These are phyloP conservation scores for Eucalyptus urophylla DNA, from an alignment of 345 rosid species.

Conservation along the genomic window DNA sequence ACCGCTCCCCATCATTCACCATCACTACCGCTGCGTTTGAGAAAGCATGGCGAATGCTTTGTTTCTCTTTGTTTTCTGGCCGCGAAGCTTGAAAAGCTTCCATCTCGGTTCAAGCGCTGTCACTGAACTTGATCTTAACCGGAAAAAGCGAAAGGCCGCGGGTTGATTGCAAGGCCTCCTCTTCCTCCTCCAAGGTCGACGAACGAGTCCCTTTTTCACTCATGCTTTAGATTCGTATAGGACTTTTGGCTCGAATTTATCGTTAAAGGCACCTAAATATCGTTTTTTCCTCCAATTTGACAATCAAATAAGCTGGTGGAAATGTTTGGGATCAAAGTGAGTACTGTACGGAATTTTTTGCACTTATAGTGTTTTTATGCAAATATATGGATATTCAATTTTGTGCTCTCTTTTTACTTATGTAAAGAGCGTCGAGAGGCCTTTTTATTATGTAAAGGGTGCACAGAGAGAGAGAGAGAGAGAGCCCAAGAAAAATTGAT, in stretches of 20 bases:
- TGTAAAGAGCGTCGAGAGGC: no score
- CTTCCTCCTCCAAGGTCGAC: no score
- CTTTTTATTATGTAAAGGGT: background rate
- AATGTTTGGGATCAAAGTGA: background rate
- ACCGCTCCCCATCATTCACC: no score
- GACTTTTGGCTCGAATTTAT: background rate
- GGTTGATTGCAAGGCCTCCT: no score
- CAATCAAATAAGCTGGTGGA: background rate
- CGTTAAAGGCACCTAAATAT: fast-evolving
- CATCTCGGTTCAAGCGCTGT: background rate
- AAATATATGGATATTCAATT: background rate
- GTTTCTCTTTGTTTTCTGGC: background rate
- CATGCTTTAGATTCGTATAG: no score
- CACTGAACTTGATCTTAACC: background rate
- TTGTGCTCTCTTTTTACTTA: background rate
- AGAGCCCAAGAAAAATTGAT: background rate
- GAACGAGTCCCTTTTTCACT: no score
- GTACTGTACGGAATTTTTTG: fast-evolving
- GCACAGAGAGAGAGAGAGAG: background rate
- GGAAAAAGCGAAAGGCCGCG: background rate
- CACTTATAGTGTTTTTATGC: no score
- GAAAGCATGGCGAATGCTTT: background rate
- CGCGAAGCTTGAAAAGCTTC: no score
- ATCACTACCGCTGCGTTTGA: no score
- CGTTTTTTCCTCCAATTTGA: no score